A percentile compares a stretch with the other conserved stretches of the same genome.
These are phyloP conservation scores for Ogataea dorogensis DNA, from an alignment of 805 yeast genomes.

Conservation along the genomic window DNA sequence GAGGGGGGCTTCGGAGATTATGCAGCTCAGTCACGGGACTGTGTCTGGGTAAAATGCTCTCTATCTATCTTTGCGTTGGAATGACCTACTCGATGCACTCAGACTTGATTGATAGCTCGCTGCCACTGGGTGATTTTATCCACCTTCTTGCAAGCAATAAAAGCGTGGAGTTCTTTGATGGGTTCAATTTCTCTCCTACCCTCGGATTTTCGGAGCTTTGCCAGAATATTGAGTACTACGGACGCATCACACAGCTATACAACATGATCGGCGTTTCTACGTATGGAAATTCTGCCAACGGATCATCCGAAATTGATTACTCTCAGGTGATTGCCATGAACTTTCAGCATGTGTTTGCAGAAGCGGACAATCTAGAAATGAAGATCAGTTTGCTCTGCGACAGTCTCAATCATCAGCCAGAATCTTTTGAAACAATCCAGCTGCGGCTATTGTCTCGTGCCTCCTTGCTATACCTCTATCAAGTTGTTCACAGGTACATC, in stretches of 20 bases:
- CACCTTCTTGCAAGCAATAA: conserved; percentile 6
- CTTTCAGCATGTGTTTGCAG: conserved; percentile 11
- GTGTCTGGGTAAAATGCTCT: conserved; percentile 18
- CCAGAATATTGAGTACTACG: conserved; percentile 12
- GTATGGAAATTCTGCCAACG: conserved; percentile 6
- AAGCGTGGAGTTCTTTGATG: conserved; percentile 18
- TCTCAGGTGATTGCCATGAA: conserved; percentile 5
- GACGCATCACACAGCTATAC: conserved; percentile 13
- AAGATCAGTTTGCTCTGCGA: conserved; percentile 2
- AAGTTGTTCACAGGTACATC: conserved; percentile 13
- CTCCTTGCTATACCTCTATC: conserved; percentile 17
- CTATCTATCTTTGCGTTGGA: conserved; percentile 11
- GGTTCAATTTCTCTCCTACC: conserved; percentile 8
- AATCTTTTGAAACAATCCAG: conserved; percentile 4
- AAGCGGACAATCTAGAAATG: conserved; percentile 9
- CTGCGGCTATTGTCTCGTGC: conserved; percentile 13
- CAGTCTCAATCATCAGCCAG: not conserved
- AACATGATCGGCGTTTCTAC: conserved; percentile 11
- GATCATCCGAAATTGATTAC: conserved; percentile 2
- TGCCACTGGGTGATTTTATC: conserved; percentile 14
- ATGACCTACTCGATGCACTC: conserved; percentile 1
- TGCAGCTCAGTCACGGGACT: conserved; percentile 16
- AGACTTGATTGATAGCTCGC: conserved; percentile 1
- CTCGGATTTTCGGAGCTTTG: conserved; percentile 10
- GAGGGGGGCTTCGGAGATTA: conserved; percentile 20